Percentiles rank a stretch among this genome's conserved stretches.
Evolutionary conservation across 169 alveolate genomes (phyloP).

Genomic region (Plasmodium fragile): DNA sequence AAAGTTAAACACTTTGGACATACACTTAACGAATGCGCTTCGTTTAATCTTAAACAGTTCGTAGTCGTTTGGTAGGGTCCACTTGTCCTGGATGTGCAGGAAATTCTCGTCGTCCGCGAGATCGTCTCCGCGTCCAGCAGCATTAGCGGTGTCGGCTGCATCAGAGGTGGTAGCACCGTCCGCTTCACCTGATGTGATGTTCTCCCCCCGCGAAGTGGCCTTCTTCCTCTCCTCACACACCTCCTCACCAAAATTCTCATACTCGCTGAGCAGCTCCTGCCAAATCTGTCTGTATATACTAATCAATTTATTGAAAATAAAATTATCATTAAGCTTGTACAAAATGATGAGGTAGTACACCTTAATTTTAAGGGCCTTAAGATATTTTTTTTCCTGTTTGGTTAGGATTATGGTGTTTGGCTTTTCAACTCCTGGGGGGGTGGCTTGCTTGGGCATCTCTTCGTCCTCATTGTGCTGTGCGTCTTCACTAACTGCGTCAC

Average conservation of each 20-base stretch:
- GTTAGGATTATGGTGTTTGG: background rate
- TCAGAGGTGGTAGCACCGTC: background rate
- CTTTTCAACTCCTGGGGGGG: background rate
- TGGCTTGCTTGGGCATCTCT: background rate
- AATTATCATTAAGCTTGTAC: constrained; percentile 70
- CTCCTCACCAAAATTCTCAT: constrained; percentile 18
- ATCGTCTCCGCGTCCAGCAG: background rate
- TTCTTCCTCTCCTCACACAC: constrained; percentile 2
- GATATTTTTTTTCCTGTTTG: constrained; percentile 44
- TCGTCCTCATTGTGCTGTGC: background rate
- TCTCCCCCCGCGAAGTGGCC: background rate
- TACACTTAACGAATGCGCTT: constrained; percentile 79
- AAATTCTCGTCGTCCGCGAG: constrained; percentile 1
- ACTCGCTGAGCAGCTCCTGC: constrained; percentile 53
- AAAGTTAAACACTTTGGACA: constrained; percentile 78
- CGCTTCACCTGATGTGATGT: background rate
- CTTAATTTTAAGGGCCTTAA: constrained; percentile 59
- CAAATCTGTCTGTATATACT: constrained; percentile 63
- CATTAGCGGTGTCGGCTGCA: background rate
- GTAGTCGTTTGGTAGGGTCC: constrained; percentile 75
- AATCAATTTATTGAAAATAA: constrained; percentile 58
- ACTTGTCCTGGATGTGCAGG: constrained; percentile 11
- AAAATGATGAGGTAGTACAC: constrained; percentile 46
- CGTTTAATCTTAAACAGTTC: constrained; percentile 76
- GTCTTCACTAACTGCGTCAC: background rate